phyloP scores from a whole-genome alignment of 2,329 filamentous ascomycete genomes.

The Aureobasidium musti region DNA sequence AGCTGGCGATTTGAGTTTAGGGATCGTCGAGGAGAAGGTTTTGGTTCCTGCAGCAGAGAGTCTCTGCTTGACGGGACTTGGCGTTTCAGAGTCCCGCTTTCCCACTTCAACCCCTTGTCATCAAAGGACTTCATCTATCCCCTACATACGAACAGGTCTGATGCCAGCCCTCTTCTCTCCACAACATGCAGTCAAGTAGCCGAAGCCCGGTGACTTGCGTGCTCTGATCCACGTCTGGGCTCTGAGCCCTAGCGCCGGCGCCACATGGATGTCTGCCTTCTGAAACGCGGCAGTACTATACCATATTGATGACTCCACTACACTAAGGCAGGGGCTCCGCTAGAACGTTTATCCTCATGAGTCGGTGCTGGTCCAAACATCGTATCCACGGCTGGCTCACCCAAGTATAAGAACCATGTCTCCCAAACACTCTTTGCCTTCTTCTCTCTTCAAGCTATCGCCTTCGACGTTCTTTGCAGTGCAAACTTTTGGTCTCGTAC shows the following conservation, averaged over 20 bases:
- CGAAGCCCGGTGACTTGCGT: constrained; percentile 17
- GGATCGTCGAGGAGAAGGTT: constrained; percentile 16
- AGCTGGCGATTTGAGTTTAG: constrained; percentile 12
- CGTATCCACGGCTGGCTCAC: neutral
- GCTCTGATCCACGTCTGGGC: constrained; percentile 15
- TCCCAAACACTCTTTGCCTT: constrained; percentile 9
- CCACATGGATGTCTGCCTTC: constrained; percentile 16
- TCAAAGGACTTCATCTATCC: constrained; percentile 22
- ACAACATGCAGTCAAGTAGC: neutral
- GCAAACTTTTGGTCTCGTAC: constrained; percentile 28
- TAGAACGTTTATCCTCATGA: constrained; percentile 1
- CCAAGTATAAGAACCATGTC: constrained; percentile 20
- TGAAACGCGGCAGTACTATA: constrained; percentile 25
- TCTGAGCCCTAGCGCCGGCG: constrained; percentile 9
- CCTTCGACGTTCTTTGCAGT: constrained; percentile 28
- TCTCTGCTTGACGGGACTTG: constrained; percentile 17
- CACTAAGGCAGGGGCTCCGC: constrained; percentile 29
- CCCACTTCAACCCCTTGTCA: constrained; percentile 20
- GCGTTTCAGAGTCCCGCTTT: constrained; percentile 25
- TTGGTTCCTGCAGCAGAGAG: constrained; percentile 23
- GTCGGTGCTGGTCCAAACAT: constrained; percentile 7
- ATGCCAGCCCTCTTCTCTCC: neutral
- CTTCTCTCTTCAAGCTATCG: constrained; percentile 16
- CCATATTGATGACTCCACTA: constrained; percentile 23
- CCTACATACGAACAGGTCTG: neutral